Evolutionary conservation across 106 monocot species (phyloP), one percentile per base, ranked within the genome.

Genomic region (Agapanthus africanus): DNA sequence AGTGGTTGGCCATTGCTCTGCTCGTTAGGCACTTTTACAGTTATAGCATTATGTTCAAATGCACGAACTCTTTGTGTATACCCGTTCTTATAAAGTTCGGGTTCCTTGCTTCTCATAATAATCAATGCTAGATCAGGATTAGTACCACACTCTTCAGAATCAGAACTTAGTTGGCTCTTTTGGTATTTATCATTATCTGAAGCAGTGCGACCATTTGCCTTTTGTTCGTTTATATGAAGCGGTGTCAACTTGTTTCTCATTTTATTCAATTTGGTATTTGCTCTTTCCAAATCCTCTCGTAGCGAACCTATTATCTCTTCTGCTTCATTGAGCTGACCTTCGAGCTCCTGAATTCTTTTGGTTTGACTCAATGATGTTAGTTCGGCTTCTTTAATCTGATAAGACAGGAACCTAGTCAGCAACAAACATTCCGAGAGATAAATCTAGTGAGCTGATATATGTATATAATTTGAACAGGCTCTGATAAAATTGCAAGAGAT

Each of bases 31-130:
- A 54, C 37, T 65, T 70, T 73, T 16, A 62, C 39, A 30, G 57
- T 40, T n/a, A 54, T 16, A 69, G 9, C 41, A 57, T 74, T 78
- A 46, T 79, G 82, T 38, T 86, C 85, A 35, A 85, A 59, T 26
- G 90, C 90, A 56, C 80, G 83, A 47, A 85, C 83, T 6, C 90
- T 75, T 26, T 90, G 90, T 34, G 85, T 90, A 63, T 76, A 83
- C 7, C 85, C 83, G 49, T 81, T 90, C 41, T 68, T 72, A 56
- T 78, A 80, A 21, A 77, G 76, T 35, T 86, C 85, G 41, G 75
- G 74, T 65, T 83, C 80, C 66, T 85, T 78, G 35, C 71, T 81
- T 63, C 70, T 75, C 73, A 80, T 71, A 31, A 90, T 81, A 4
- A 90, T 70, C 47, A 85, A 82, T 63, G 73, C 67, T 37, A 90